A percentile compares a stretch with the other conserved stretches of the same genome.
phyloP scores from a whole-genome alignment of 1,139 yeast species.

The Protomyces inouyei region DNA sequence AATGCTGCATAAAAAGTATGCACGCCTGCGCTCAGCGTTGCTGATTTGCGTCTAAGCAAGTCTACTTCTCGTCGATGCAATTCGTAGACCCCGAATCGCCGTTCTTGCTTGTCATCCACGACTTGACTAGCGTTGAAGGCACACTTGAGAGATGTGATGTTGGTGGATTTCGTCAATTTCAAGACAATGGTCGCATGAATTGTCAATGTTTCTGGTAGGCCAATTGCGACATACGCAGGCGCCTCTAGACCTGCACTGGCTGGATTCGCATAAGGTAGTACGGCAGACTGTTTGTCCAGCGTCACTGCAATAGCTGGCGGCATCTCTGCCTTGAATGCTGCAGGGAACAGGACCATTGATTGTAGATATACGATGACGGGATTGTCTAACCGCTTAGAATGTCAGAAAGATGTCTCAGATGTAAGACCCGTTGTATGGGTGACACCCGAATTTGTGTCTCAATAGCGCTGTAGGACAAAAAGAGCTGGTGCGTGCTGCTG shows the following conservation, averaged over 20 bases:
- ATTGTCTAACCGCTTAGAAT: too few relatives aligned
- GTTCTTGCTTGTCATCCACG: conserved; percentile 8
- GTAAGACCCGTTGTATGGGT: too few relatives aligned
- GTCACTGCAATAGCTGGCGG: neutral
- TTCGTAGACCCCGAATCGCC: conserved; percentile 6
- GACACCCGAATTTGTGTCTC: too few relatives aligned
- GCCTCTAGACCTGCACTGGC: neutral
- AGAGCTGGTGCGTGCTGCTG: too few relatives aligned
- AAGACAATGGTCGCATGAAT: neutral
- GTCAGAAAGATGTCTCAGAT: too few relatives aligned
- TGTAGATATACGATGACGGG: too few relatives aligned
- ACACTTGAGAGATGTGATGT: neutral
- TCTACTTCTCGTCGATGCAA: neutral
- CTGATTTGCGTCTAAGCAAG: neutral
- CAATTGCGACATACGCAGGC: neutral
- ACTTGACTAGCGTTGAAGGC: conserved; percentile 4
- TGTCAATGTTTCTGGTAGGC: neutral
- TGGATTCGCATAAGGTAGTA: conserved; percentile 2
- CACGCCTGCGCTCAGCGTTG: neutral
- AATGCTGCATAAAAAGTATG: conserved; percentile 12
- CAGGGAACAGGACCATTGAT: too few relatives aligned
- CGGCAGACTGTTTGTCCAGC: conserved; percentile 8
- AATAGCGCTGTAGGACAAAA: too few relatives aligned
- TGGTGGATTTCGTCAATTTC: neutral
- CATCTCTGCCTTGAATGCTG: neutral